Percentiles rank a stretch among this genome's conserved stretches.
phyloP scores from a whole-genome alignment of 2,329 filamentous ascomycete genomes.

The Sarocladium kiliense region DNA sequence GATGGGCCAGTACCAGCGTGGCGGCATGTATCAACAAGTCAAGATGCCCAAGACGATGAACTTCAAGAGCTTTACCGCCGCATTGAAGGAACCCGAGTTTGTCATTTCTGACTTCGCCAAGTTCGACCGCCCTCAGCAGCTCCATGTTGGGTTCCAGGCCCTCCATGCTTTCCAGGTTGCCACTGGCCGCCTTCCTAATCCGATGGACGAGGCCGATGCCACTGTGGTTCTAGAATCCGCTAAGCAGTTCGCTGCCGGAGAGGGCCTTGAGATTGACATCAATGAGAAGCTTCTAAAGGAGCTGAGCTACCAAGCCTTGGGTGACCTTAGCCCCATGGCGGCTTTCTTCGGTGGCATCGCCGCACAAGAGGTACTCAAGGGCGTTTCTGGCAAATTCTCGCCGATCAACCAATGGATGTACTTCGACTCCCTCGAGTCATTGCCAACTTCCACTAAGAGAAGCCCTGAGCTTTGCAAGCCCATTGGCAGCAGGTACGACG shows the following conservation, averaged over 20 bases:
- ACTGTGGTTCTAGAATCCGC: slow-evolving; percentile 70
- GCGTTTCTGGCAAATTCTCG: slow-evolving; percentile 94
- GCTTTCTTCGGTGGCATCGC: slow-evolving; percentile 92
- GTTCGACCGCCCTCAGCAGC: slow-evolving; percentile 87
- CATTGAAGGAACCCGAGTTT: slow-evolving; percentile 83
- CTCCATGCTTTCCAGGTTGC: slow-evolving; percentile 77
- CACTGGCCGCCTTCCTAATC: slow-evolving; percentile 71
- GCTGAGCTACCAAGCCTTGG: slow-evolving; percentile 87
- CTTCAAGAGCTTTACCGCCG: slow-evolving; percentile 74
- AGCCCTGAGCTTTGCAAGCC: slow-evolving; percentile 88
- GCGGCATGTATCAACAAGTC: slow-evolving; percentile 89
- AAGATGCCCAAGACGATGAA: slow-evolving; percentile 96
- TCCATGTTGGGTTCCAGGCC: slow-evolving; percentile 90
- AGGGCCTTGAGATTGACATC: slow-evolving; percentile 64
- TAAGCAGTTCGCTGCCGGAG: slow-evolving; percentile 66
- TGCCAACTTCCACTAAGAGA: slow-evolving; percentile 69
- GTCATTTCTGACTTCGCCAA: slow-evolving; percentile 95
- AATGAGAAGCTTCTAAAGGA: slow-evolving; percentile 92
- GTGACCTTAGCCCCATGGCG: slow-evolving; percentile 86
- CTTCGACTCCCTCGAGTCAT: slow-evolving; percentile 94
- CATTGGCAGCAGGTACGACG: slow-evolving; percentile 81
- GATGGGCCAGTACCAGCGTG: slow-evolving; percentile 80
- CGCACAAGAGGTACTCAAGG: slow-evolving; percentile 93
- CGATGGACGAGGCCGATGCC: slow-evolving; percentile 82
- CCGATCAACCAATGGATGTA: slow-evolving; percentile 96